A percentile compares a stretch with the other conserved stretches of the same genome.
These are phyloP conservation scores for Ophiobolus disseminans DNA, from an alignment of 2,329 filamentous ascomycete species.

Conservation along the genomic window DNA sequence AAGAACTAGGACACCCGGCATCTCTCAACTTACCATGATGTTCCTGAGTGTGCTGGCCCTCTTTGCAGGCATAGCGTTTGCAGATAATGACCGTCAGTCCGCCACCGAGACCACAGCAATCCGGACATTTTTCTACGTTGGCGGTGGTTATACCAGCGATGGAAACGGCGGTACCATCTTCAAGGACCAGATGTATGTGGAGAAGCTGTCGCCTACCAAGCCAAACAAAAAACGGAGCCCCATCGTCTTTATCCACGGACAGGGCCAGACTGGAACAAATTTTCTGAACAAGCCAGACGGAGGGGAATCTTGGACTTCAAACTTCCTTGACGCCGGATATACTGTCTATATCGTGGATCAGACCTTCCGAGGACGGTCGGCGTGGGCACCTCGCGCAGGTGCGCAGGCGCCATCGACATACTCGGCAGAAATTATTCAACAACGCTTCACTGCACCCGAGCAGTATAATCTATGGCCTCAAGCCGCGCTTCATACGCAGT, in stretches of 20 bases:
- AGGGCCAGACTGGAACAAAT: slow-evolving; percentile 39
- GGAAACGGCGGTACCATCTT: slow-evolving; percentile 13
- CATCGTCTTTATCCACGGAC: slow-evolving; percentile 40
- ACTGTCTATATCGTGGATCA: slow-evolving; percentile 59
- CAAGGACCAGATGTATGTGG: slow-evolving; percentile 31
- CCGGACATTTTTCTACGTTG: slow-evolving; percentile 35
- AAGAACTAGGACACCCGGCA: too few species aligned
- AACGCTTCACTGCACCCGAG: slow-evolving; percentile 46
- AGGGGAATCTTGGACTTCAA: slow-evolving; percentile 57
- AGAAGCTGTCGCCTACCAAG: slow-evolving; percentile 29
- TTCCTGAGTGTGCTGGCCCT: too few species aligned
- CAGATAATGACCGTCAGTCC: too few species aligned
- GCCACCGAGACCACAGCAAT: too few species aligned
- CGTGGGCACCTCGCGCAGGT: slow-evolving; percentile 48
- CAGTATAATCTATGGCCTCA: slow-evolving; percentile 52
- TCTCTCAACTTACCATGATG: too few species aligned
- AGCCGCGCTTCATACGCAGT: slow-evolving; percentile 54
- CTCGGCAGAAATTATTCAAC: slow-evolving; percentile 22
- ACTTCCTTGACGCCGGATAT: slow-evolving; percentile 56
- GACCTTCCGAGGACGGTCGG: slow-evolving; percentile 55
- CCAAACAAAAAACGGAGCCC: slow-evolving; percentile 19
- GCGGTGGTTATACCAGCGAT: slow-evolving; percentile 28
- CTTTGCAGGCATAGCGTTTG: too few species aligned
- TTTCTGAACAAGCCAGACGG: slow-evolving; percentile 58
- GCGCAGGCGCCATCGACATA: slow-evolving; percentile 20